phyloP scores from a whole-genome alignment of 495 filamentous ascomycete genomes.

The Neurospora sp. region DNA sequence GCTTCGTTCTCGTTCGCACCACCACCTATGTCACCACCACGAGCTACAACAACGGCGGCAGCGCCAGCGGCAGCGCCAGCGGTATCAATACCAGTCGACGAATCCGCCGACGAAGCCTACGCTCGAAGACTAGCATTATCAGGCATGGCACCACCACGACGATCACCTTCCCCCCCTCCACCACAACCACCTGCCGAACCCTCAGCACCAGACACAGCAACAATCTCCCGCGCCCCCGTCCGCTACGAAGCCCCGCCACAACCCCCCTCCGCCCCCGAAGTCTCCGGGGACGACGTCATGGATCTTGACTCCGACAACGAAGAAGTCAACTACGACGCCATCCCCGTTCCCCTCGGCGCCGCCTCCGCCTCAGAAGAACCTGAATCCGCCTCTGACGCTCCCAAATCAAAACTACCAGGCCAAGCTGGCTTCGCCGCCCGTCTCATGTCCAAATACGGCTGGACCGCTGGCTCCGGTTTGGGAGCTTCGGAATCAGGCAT shows the following conservation, averaged over 20 bases:
- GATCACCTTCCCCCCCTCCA: slow-evolving; percentile 36
- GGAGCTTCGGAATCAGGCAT: slow-evolving; percentile 76
- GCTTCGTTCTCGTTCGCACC: slow-evolving; percentile 60
- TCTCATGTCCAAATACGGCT: slow-evolving; percentile 85
- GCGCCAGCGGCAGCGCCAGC: background rate
- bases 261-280: slow-evolving; percentile 16
- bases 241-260: slow-evolving; percentile 63
- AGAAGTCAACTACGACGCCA: slow-evolving; percentile 35
- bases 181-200: slow-evolving; percentile 27
- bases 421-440: slow-evolving; percentile 75
- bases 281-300: slow-evolving; percentile 32
- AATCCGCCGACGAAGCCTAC: slow-evolving; percentile 64
- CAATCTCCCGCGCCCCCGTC: slow-evolving; percentile 79
- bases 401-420: slow-evolving; percentile 60
- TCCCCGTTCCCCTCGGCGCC: slow-evolving; percentile 5
- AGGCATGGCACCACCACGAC: slow-evolving; percentile 28
- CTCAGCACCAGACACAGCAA: slow-evolving; percentile 31
- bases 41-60: slow-evolving; percentile 25
- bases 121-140: slow-evolving; percentile 50
- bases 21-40: slow-evolving; percentile 44
- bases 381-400: slow-evolving; percentile 2
- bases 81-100: slow-evolving; percentile 37
- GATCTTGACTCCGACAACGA: slow-evolving; percentile 39
- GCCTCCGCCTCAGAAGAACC: background rate
- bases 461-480: slow-evolving; percentile 78